A percentile compares a stretch with the other conserved stretches of the same genome.
Evolutionary conservation across 2,329 filamentous ascomycete genomes (phyloP).

Genomic region (Microcyclospora tardicrescens): DNA sequence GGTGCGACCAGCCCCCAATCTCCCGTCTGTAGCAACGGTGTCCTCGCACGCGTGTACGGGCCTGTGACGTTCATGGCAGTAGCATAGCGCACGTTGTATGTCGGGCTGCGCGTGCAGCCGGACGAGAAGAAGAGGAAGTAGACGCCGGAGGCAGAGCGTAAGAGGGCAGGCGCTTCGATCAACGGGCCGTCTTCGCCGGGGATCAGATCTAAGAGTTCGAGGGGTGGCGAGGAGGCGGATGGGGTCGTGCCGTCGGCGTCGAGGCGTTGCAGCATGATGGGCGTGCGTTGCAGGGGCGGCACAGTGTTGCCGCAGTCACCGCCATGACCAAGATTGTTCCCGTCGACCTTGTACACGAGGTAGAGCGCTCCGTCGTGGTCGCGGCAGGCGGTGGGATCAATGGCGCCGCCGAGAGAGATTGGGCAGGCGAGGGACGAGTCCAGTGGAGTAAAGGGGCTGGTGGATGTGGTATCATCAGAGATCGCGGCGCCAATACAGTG

Average conservation of each 20-base stretch:
- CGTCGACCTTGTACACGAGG: slow-evolving; percentile 24
- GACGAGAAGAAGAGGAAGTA: slow-evolving; percentile 27
- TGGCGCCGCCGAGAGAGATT: slow-evolving; percentile 19
- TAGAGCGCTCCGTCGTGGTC: slow-evolving; percentile 19
- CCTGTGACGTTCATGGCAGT: slow-evolving; percentile 16
- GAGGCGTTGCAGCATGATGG: slow-evolving; percentile 24
- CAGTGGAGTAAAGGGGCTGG: slow-evolving; percentile 19
- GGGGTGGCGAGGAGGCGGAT: too few relatives aligned
- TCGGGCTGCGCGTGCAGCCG: slow-evolving; percentile 19
- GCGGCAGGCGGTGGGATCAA: slow-evolving; percentile 20
- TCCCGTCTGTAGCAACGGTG: slow-evolving; percentile 17
- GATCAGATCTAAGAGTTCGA: slow-evolving; percentile 3
- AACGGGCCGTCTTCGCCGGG: slow-evolving; percentile 19
- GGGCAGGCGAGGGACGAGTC: slow-evolving; percentile 16
- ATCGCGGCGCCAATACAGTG: slow-evolving; percentile 24
- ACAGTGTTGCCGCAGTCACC: slow-evolving; percentile 21
- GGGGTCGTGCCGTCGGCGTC: slow-evolving; percentile 16
- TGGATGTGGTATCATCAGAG: slow-evolving; percentile 11
- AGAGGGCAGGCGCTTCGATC: slow-evolving; percentile 22
- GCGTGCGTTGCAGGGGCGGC: slow-evolving; percentile 14
- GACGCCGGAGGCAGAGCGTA: slow-evolving; percentile 14
- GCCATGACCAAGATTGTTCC: slow-evolving; percentile 23
- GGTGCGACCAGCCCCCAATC: slow-evolving; percentile 21
- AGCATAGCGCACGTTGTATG: slow-evolving; percentile 24
- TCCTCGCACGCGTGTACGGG: slow-evolving; percentile 17